Base-by-base conservation (phyloP, 2,329 filamentous ascomycete species). In the Cercospora zeae-maydis region DNA sequence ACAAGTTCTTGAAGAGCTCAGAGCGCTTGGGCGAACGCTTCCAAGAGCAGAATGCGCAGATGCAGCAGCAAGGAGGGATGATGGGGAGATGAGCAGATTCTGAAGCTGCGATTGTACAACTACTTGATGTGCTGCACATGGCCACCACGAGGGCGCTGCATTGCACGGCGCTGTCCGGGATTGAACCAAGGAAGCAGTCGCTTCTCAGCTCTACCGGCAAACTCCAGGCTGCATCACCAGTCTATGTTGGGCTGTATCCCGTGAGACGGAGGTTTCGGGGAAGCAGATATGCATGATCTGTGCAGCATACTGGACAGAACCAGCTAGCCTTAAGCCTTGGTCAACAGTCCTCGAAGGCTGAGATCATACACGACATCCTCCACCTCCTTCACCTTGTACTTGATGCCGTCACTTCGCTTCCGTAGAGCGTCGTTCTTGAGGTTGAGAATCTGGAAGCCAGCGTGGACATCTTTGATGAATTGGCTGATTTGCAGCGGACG, bases 331-430 rank as follows among this genome's bases (percentile, higher is more conserved):
- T 64, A 65, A 61, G 68, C 62, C 64, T 70, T 69, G 11, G 69
- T 66, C 63, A 72, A 65, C 73, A 98, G 77, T 56, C 95, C 93
- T 63, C 95, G 85, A 74, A 99, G 79, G 24, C 91, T 93, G 61
- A 99, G 80, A 76, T 99, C 95, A 74, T 99, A 99, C 56, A 98
- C 93, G 11, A 99, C 92, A 74, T 98, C 95, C 81, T 99, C 95
- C 11, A 97, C 92, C 76, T 96, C 93, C 83, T 98, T 99, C 73
- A 99, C 92, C 72, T 90, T 89, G 75, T 99, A 99, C 82, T 99
- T 99, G 78, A 99, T 90, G 4, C 89, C 90, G 78, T 99, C 95
- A 61, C 91, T 92, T 66, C 92, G 85, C 79, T 92, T 91, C 63
- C 95, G 85, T 73, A 99, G 79, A 21, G 88, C 87, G 76, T 99